A percentile compares a stretch with the other conserved stretches of the same genome.
Evolutionary conservation across 2,329 filamentous ascomycete genomes (phyloP).

Genomic region (Aspergillus ustus): DNA sequence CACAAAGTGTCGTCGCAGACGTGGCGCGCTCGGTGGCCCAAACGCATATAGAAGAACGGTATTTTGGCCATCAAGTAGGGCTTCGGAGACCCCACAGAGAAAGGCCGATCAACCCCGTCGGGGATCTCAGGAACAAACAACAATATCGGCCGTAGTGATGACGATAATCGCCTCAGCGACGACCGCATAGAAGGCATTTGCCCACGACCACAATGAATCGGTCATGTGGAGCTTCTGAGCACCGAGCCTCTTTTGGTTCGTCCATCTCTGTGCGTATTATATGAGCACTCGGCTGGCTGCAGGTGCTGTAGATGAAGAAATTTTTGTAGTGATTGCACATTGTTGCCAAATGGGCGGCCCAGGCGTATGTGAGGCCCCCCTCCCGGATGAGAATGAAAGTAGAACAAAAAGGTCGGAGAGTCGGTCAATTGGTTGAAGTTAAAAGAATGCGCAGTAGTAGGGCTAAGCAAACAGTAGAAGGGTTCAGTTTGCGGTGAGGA

Average conservation of each 20-base stretch:
- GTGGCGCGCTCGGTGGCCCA: not conserved
- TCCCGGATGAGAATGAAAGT: not conserved
- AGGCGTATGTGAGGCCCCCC: not conserved
- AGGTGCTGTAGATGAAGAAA: conserved; percentile 76
- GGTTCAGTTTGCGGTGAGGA: not conserved
- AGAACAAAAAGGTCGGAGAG: not conserved
- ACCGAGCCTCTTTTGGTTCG: conserved; percentile 63
- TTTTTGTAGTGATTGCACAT: conserved; percentile 72
- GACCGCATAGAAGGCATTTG: conserved; percentile 59
- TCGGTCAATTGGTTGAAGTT: not conserved
- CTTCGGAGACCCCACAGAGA: not conserved
- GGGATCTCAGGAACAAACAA: not conserved
- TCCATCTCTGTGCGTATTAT: conserved; percentile 73
- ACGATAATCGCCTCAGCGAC: conserved; percentile 25
- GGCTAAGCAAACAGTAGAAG: not conserved
- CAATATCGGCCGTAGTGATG: not conserved
- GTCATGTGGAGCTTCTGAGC: conserved; percentile 70
- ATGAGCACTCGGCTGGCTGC: conserved; percentile 69
- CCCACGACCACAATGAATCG: conserved; percentile 73
- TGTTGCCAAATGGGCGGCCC: conserved; percentile 26
- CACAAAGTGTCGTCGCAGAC: not conserved
- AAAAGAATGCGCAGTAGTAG: not conserved
- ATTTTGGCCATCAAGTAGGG: not conserved
- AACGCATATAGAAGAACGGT: not conserved
- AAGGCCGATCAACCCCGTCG: not conserved